These are phyloP conservation scores for Hylodesmum podocarpum DNA, from an alignment of 306 rosid species.

Conservation along the genomic window DNA sequence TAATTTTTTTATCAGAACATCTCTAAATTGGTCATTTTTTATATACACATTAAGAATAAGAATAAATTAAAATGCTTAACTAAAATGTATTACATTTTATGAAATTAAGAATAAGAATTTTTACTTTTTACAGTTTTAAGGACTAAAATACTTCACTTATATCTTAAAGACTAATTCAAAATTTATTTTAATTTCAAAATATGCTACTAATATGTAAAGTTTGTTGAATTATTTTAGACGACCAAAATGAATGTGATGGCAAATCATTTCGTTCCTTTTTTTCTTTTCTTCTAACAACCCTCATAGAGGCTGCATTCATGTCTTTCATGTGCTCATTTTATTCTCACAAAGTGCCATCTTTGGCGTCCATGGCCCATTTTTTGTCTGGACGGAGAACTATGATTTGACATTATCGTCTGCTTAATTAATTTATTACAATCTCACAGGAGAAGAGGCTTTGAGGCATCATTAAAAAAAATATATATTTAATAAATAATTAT, in stretches of 20 bases:
- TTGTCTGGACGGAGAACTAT: no score
- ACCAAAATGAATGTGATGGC: neutral
- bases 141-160: neutral
- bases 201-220: neutral
- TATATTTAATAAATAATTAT: no score
- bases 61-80: neutral
- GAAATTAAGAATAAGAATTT: neutral
- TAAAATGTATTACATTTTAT: neutral
- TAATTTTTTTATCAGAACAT: no score
- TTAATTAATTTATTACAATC: neutral
- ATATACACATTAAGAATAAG: no score
- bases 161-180: neutral
- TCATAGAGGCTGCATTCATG: neutral
- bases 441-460: no score
- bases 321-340: neutral
- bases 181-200: neutral
- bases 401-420: neutral
- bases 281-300: neutral
- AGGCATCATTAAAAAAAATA: no score
- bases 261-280: neutral
- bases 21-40: no score
- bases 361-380: no score
- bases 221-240: neutral
- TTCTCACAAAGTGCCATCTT: neutral
- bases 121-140: neutral